phyloP scores from a whole-genome alignment of 2,329 filamentous ascomycete genomes.

The Xenosphaeropsis pyriputrescens region DNA sequence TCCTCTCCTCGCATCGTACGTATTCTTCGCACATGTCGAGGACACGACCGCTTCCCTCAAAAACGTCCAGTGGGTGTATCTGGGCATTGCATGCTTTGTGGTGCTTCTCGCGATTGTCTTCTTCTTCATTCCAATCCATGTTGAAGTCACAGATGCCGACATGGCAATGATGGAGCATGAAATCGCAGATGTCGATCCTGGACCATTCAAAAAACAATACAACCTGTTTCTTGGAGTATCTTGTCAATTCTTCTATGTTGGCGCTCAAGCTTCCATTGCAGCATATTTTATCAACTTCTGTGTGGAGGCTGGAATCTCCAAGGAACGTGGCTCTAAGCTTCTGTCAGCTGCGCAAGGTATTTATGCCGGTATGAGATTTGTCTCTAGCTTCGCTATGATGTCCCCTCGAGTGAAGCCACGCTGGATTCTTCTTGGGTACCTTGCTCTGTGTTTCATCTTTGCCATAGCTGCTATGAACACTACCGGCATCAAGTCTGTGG shows the following conservation, averaged over 20 bases:
- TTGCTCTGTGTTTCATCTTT: constrained; percentile 52
- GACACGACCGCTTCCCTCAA: constrained; percentile 33
- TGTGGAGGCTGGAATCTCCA: constrained; percentile 37
- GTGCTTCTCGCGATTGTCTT: constrained; percentile 51
- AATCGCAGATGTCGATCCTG: constrained; percentile 28
- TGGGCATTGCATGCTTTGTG: constrained; percentile 59
- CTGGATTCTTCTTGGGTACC: constrained; percentile 50
- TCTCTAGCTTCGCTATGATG: constrained; percentile 52
- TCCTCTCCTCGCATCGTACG: constrained; percentile 57
- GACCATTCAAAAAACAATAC: constrained; percentile 57
- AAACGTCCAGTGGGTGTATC: constrained; percentile 66
- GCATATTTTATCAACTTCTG: constrained; percentile 62
- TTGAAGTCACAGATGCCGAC: constrained; percentile 59
- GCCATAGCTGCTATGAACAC: constrained; percentile 20
- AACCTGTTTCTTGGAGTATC: constrained; percentile 62
- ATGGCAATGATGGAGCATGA: constrained; percentile 46
- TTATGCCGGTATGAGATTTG: constrained; percentile 61
- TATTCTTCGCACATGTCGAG: constrained; percentile 55
- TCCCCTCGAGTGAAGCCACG: constrained; percentile 41
- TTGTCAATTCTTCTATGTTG: constrained; percentile 68
- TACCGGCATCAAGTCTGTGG: constrained; percentile 28
- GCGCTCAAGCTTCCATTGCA: constrained; percentile 54
- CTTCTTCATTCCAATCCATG: constrained; percentile 45
- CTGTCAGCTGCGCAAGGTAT: constrained; percentile 61
- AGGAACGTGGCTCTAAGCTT: constrained; percentile 23